Evolutionary conservation across 108 stramenopile species (phyloP), one percentile per base, ranked within the genome.

Genomic region (Bacterosira constricta): DNA sequence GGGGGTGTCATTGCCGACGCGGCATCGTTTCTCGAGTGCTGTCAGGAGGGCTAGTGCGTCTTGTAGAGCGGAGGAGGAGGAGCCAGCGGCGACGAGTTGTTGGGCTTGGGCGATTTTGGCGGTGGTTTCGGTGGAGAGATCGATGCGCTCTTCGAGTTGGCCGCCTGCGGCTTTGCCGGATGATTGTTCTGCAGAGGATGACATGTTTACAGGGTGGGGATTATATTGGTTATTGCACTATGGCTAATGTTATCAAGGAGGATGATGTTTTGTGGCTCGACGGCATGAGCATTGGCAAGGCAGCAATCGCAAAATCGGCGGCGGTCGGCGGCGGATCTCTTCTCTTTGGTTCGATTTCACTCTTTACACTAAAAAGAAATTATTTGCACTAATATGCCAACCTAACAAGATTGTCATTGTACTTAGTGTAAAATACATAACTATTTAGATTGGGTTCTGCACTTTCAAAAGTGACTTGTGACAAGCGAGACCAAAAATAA

Each of bases 21-120:
- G 89, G 69, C 91, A 92, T 41, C 84, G 84, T 65, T 96, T 96
- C 66, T 96, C 94, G 45, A 90, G 73, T 8, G 91, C 91, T 2
- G 85, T 63, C 52, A 96, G 69, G 44, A 96, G 59, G 47, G 86
- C 85, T 31, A 94, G 60, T 4, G 88, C 90, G 59, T 88, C 87
- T n/a, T 66, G 32, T 30, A 95, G 72, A 2, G 65, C 66, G 46
- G 68, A 46, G 61, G 78, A 69, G 37, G 71, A 65, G 31, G 79
- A 58, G 1, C 53, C 5, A 3, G 58, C 20, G 18, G 47, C 25
- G 29, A 84, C 79, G 56, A 95, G 79, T 18, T 60, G 37, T 25
- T 70, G 42, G 49, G 88, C 82, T 66, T 96, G 89, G 39, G 82
- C 56, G 45, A 96, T 76, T 79, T 93, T 96, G 81, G 82, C 80